These are phyloP conservation scores for Zygosaccharomyces pseudobailii DNA, from an alignment of 1,139 yeast genomes.

Conservation along the genomic window DNA sequence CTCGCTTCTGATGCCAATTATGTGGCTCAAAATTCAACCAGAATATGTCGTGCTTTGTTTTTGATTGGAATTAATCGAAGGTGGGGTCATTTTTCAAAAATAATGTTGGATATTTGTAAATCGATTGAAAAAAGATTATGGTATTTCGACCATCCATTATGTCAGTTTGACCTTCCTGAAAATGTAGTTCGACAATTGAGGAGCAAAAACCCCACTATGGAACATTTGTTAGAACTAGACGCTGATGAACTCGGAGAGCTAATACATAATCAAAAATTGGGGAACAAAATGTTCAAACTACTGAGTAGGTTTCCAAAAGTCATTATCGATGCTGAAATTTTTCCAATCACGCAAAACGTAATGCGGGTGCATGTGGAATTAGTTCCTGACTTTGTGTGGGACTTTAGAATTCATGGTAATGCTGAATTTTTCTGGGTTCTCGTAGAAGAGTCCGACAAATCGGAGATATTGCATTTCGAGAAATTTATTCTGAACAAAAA, in stretches of 20 bases:
- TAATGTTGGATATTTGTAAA: conserved; percentile 75
- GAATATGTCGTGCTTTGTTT: conserved; percentile 89
- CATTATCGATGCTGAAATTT: conserved; percentile 71
- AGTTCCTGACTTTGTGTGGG: conserved; percentile 82
- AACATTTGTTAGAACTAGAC: conserved; percentile 66
- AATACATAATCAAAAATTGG: conserved; percentile 77
- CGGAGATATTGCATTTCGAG: conserved; percentile 75
- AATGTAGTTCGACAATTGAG: conserved; percentile 60
- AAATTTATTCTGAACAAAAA: conserved; percentile 63
- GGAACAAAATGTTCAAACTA: conserved; percentile 53
- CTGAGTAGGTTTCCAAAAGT: conserved; percentile 73
- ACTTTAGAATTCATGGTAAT: conserved; percentile 70
- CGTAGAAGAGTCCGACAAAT: conserved; percentile 78
- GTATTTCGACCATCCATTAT: conserved; percentile 88
- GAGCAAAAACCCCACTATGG: conserved; percentile 63
- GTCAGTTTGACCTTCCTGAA: conserved; percentile 78
- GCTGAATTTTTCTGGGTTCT: conserved; percentile 89
- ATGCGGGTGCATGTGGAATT: conserved; percentile 71
- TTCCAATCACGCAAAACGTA: conserved; percentile 84
- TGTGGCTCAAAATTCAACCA: conserved; percentile 91
- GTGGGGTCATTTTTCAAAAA: conserved; percentile 79
- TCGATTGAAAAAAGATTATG: conserved; percentile 80
- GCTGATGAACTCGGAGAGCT: conserved; percentile 80
- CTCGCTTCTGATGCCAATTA: conserved; percentile 82
- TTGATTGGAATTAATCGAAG: conserved; percentile 79